phyloP scores from a whole-genome alignment of 768 basidiomycete genomes.

The Mycena haematopus region DNA sequence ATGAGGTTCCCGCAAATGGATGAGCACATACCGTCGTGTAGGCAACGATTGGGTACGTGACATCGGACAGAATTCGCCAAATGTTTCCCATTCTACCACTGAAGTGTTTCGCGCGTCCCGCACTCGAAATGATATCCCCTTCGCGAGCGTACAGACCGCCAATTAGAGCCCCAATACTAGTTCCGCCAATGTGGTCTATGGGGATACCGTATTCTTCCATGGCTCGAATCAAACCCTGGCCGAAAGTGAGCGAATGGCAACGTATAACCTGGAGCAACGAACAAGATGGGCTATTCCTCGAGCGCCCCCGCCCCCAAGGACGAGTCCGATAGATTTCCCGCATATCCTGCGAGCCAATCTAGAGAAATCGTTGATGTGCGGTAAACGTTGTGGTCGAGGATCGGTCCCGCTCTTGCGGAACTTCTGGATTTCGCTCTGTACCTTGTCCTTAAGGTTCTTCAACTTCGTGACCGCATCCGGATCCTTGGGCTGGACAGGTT shows the following conservation, averaged over 20 bases:
- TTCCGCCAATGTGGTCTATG: constrained; percentile 90
- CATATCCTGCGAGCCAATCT: constrained; percentile 90
- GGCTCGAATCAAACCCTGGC: constrained; percentile 89
- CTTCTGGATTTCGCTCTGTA: constrained; percentile 87
- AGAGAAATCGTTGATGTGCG: constrained; percentile 90
- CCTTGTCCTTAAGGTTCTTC: constrained; percentile 91
- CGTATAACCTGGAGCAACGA: constrained; percentile 22
- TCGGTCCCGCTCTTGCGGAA: constrained; percentile 74
- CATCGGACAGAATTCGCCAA: constrained; percentile 92
- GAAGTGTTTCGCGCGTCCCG: constrained; percentile 91
- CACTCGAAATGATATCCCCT: constrained; percentile 85
- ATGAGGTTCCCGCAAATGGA: background rate
- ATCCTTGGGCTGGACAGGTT: constrained; percentile 69
- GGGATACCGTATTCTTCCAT: constrained; percentile 92
- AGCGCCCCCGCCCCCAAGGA: constrained; percentile 97
- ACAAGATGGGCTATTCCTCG: constrained; percentile 64
- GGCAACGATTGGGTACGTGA: constrained; percentile 90
- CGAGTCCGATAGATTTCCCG: constrained; percentile 91
- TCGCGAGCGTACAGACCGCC: constrained; percentile 96
- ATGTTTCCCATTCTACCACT: constrained; percentile 91
- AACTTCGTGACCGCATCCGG: constrained; percentile 88
- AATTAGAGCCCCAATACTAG: constrained; percentile 91
- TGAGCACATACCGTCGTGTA: constrained; percentile 74
- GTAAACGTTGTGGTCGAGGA: constrained; percentile 74
- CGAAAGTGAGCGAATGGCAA: constrained; percentile 14